These are phyloP conservation scores for Marchantia polymorpha DNA, from an alignment of 225 moss, liverwort and hornwort genomes.

Conservation along the genomic window DNA sequence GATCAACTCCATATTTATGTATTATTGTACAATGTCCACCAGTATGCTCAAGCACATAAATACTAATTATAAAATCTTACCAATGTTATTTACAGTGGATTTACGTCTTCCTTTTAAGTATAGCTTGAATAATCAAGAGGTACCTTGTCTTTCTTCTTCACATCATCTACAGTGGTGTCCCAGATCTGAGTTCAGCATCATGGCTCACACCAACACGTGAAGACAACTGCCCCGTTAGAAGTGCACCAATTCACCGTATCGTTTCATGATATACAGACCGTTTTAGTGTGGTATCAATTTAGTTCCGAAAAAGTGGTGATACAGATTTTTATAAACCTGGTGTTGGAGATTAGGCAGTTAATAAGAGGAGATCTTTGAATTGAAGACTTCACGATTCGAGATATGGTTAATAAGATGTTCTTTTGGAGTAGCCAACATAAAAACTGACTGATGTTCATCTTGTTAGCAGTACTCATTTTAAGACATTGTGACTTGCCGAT, in stretches of 20 bases:
- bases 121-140: slow-evolving; percentile 37
- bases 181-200: slow-evolving; percentile 51
- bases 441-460: no score
- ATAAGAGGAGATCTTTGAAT: no score
- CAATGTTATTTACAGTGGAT: neutral
- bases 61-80: neutral
- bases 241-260: neutral
- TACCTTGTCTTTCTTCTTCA: slow-evolving; percentile 66
- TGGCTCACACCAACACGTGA: slow-evolving; percentile 43
- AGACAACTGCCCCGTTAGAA: slow-evolving; percentile 35
- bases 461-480: no score
- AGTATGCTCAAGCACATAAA: neutral
- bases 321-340: no score
- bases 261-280: neutral
- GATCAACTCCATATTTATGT: neutral
- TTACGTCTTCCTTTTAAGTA: slow-evolving; percentile 16
- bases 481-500: no score
- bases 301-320: no score
- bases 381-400: no score
- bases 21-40: neutral
- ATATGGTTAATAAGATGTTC: no score
- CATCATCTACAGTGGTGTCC: slow-evolving; percentile 66
- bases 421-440: no score
- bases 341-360: no score
- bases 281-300: no score